Percentiles rank a stretch among this genome's conserved stretches.
Conservation (phyloP, 805 yeast genomes). For the Pichia gijzeniarum region DNA sequence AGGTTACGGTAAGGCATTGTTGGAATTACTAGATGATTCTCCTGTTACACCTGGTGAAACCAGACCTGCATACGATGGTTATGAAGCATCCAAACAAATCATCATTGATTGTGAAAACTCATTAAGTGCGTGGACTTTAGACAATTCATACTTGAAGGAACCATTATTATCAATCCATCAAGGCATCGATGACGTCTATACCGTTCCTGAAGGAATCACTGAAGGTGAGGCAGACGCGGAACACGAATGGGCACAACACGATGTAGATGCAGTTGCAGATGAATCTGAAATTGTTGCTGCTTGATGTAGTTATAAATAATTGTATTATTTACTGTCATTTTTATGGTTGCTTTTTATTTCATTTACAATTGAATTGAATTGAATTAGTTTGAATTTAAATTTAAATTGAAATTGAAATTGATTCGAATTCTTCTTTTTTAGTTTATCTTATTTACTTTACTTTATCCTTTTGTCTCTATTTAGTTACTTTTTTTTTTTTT, state of each 20-base stretch:
- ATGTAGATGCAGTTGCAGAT: conserved; percentile 15
- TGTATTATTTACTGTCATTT: not conserved
- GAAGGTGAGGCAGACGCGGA: conserved; percentile 32
- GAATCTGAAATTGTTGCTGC: conserved; percentile 10
- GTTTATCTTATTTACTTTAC: too few species aligned
- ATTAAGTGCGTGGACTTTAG: conserved; percentile 93
- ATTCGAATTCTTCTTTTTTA: too few species aligned
- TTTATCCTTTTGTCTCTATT: too few species aligned
- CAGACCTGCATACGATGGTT: conserved; percentile 97
- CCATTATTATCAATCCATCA: conserved; percentile 68
- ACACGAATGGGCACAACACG: conserved; percentile 17
- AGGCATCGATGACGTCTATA: conserved; percentile 41
- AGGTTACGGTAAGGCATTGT: conserved; percentile 95
- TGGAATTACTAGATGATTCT: conserved; percentile 92
- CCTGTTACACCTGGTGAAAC: conserved; percentile 99
- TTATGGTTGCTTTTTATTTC: not conserved
- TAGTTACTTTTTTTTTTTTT: too few species aligned
- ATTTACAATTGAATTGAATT: not conserved
- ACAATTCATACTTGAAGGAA: conserved; percentile 82
- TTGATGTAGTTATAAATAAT: not conserved
- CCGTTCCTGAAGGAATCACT: conserved; percentile 56
- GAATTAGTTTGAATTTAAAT: not conserved
- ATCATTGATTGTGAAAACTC: conserved; percentile 96
- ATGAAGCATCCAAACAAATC: conserved; percentile 96
- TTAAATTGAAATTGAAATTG: too few species aligned